Evolutionary conservation across 2,329 filamentous ascomycete genomes (phyloP).

Genomic region (Fusarium sororula): DNA sequence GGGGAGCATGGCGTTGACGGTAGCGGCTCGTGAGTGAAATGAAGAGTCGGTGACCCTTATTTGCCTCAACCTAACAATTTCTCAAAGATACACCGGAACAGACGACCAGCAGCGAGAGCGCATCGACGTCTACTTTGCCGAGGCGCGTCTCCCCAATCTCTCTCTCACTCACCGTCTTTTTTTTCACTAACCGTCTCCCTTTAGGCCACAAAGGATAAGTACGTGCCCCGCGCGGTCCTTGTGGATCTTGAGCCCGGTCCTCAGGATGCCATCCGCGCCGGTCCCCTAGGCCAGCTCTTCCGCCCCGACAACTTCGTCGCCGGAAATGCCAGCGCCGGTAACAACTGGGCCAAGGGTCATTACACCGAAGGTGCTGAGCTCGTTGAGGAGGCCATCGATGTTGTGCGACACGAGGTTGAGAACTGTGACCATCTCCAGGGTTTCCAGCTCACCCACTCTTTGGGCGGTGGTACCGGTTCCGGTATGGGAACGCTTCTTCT

Average conservation of each 20-base stretch:
- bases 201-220: conserved; percentile 95
- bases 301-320: conserved; percentile 99
- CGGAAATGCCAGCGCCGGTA: conserved; percentile 98
- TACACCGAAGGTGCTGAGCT: conserved; percentile 99
- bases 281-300: conserved; percentile 98
- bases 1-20: conserved; percentile 96
- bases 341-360: conserved; percentile 99
- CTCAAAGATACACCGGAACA: conserved; percentile 77
- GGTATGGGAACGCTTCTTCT: conserved; percentile 99
- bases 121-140: conserved; percentile 99
- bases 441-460: conserved; percentile 99
- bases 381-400: conserved; percentile 96
- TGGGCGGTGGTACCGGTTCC: conserved; percentile 99
- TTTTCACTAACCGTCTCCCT: conserved; percentile 12
- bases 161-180: neutral
- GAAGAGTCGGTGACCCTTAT: neutral
- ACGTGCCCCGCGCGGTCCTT: conserved; percentile 98
- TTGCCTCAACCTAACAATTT: conserved; percentile 6
- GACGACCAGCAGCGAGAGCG: conserved; percentile 99
- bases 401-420: conserved; percentile 98
- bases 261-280: conserved; percentile 98
- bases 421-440: conserved; percentile 99
- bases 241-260: conserved; percentile 99
- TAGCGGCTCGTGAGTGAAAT: conserved; percentile 77
- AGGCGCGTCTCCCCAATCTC: conserved; percentile 52